Evolutionary conservation across 306 rosid genomes (phyloP).

Genomic region (Dicorynia guianensis): DNA sequence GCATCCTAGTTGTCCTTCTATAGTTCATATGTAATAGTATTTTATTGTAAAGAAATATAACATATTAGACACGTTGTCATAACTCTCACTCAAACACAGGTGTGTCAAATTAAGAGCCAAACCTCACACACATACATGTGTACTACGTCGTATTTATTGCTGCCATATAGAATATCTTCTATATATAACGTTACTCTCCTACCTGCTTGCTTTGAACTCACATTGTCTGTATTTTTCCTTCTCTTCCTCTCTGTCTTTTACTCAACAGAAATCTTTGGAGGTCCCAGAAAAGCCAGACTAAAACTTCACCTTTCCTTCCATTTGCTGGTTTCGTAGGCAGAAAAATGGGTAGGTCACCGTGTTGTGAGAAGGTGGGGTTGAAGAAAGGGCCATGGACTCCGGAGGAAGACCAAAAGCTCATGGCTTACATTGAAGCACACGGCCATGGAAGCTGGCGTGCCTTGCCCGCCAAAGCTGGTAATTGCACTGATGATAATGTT

Average conservation of each 20-base stretch:
- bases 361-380: slow-evolving; percentile 54
- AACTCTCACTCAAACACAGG: background rate
- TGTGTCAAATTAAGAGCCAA: slow-evolving; percentile 30
- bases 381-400: slow-evolving; percentile 75
- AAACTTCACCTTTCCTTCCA: slow-evolving; percentile 1
- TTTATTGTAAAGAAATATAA: no score
- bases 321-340: background rate
- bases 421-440: slow-evolving; percentile 56
- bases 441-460: slow-evolving; percentile 80
- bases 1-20: no score
- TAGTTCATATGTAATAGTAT: no score
- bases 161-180: background rate
- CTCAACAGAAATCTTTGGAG: slow-evolving; percentile 3
- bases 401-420: slow-evolving; percentile 67
- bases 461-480: slow-evolving; percentile 71
- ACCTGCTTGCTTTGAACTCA: slow-evolving; percentile 25
- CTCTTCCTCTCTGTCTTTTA: background rate
- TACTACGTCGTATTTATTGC: slow-evolving; percentile 22
- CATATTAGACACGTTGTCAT: no score
- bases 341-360: slow-evolving; percentile 63
- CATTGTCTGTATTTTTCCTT: background rate
- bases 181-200: slow-evolving; percentile 14
- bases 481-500: background rate
- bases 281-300: background rate
- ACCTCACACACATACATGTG: slow-evolving; percentile 5